Evolutionary conservation across 352 stramenopile species (phyloP).

Genomic region (Globisporangium abappressorium): DNA sequence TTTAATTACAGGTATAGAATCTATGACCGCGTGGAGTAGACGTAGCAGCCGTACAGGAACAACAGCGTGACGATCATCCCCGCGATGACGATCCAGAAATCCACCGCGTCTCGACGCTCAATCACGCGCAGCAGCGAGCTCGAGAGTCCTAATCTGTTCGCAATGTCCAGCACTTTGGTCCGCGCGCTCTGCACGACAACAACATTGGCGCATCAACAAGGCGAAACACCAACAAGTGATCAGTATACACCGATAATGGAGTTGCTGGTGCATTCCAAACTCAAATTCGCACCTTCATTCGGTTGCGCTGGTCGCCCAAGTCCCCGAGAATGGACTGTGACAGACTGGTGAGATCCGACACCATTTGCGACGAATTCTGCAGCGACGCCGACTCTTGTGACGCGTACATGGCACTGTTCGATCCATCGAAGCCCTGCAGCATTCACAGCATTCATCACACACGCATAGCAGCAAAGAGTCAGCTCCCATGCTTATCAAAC

Average conservation of each 20-base stretch:
- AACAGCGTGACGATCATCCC: slow-evolving; percentile 83
- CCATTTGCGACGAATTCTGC: slow-evolving; percentile 75
- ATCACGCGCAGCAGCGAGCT: slow-evolving; percentile 82
- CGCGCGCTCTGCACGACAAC: slow-evolving; percentile 47
- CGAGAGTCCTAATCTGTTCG: slow-evolving; percentile 79
- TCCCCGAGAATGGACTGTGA: slow-evolving; percentile 73
- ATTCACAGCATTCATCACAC: neutral
- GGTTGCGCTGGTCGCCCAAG: slow-evolving; percentile 58
- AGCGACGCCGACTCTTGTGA: slow-evolving; percentile 79
- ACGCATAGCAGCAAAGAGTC: neutral
- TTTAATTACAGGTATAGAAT: neutral
- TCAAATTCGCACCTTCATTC: slow-evolving; percentile 48
- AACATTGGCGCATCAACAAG: slow-evolving; percentile 11
- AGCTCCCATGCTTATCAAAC: neutral
- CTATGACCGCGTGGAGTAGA: slow-evolving; percentile 31
- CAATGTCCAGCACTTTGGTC: slow-evolving; percentile 79
- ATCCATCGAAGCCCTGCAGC: slow-evolving; percentile 53
- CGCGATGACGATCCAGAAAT: slow-evolving; percentile 82
- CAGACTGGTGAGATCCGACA: slow-evolving; percentile 72
- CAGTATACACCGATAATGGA: neutral
- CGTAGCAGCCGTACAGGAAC: slow-evolving; percentile 76
- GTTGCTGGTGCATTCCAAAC: neutral
- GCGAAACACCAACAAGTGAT: neutral
- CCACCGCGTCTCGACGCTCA: slow-evolving; percentile 74
- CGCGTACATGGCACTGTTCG: slow-evolving; percentile 71